A percentile compares a stretch with the other conserved stretches of the same genome.
phyloP scores from a whole-genome alignment of 345 rosid species.

The Aethionema arabicum region DNA sequence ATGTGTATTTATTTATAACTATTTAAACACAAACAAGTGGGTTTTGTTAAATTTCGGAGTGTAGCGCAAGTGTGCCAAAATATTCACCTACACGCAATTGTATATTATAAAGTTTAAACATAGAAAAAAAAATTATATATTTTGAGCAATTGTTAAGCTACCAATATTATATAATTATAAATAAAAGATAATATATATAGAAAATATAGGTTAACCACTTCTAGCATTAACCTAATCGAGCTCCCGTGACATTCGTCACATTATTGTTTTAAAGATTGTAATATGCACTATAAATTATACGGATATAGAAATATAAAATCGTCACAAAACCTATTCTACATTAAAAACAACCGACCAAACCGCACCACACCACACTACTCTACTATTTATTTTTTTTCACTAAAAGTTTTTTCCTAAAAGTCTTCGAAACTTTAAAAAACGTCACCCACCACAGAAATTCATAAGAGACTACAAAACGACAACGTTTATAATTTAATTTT shows the following conservation, averaged over 20 bases:
- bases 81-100: constrained; percentile 32
- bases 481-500: background rate
- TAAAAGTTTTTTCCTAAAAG: constrained; percentile 20
- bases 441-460: constrained; percentile 34
- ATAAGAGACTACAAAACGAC: constrained; percentile 28
- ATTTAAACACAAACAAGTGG: constrained; percentile 25
- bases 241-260: background rate
- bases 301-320: background rate
- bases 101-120: background rate
- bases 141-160: constrained; percentile 1
- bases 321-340: constrained; percentile 17
- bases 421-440: constrained; percentile 18
- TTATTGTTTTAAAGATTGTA: background rate
- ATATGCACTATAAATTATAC: background rate
- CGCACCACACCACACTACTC: constrained; percentile 6
- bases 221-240: no score
- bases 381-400: constrained; percentile 24
- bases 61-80: constrained; percentile 30
- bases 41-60: constrained; percentile 25
- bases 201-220: constrained; percentile 22
- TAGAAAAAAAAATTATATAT: background rate
- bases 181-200: background rate
- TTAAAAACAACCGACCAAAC: constrained; percentile 15
- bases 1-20: background rate
- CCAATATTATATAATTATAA: background rate